Evolutionary conservation across 257 asterid species (phyloP).

Genomic region (Nicotiana sylvestris): DNA sequence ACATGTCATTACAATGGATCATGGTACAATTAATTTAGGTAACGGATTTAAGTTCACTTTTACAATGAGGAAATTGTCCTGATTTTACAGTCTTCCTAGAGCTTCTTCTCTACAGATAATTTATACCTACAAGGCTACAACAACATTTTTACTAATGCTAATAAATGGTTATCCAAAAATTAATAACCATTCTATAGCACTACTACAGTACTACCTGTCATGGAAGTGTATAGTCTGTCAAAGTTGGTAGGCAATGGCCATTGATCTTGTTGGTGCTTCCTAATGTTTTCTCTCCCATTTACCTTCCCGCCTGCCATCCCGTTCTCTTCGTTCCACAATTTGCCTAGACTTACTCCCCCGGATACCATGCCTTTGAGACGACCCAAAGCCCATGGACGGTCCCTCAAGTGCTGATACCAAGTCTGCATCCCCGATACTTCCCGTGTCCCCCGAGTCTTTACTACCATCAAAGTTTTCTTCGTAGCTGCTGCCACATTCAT

Average conservation of each 20-base stretch:
- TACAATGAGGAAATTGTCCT: not conserved
- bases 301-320: constrained; percentile 85
- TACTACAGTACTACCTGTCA: not conserved
- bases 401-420: constrained; percentile 64
- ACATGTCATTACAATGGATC: not conserved
- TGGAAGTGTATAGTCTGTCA: not conserved
- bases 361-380: constrained; percentile 62
- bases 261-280: constrained; percentile 5
- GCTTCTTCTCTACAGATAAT: constrained; percentile 6
- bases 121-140: not conserved
- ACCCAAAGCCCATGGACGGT: constrained; percentile 37
- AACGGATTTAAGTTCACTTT: not conserved
- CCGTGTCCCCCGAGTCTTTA: constrained; percentile 80
- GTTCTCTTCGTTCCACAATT: constrained; percentile 77
- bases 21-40: not conserved
- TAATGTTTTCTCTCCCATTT: constrained; percentile 98
- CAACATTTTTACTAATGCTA: not conserved
- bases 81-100: not conserved
- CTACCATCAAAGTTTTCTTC: constrained; percentile 84
- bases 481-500: constrained; percentile 68
- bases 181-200: not conserved
- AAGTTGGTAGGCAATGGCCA: not conserved
- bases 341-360: constrained; percentile 81
- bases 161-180: not conserved
- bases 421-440: constrained; percentile 85